phyloP scores from a whole-genome alignment of 352 stramenopile genomes.

The Phytophthora sp. region DNA sequence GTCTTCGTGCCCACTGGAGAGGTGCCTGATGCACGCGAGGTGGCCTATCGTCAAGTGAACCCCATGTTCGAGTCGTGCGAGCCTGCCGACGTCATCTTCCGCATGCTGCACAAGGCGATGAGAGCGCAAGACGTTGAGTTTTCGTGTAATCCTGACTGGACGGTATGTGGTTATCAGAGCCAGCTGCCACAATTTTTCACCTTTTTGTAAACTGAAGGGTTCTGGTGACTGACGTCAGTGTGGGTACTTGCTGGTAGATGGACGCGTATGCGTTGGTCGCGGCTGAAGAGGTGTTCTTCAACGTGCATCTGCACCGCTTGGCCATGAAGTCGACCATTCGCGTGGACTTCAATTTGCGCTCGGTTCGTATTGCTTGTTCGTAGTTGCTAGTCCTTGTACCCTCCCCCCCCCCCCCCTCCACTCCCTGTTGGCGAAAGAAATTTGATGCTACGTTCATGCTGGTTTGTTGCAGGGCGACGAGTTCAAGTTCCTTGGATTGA shows the following conservation, averaged over 20 bases:
- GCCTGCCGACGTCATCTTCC: conserved; percentile 50
- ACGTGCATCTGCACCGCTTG: conserved; percentile 60
- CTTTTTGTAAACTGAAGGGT: conserved; percentile 2
- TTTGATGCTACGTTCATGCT: conserved; percentile 29
- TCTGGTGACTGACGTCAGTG: background rate
- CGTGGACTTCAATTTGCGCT: conserved; percentile 74
- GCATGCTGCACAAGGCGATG: conserved; percentile 55
- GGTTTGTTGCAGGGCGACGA: conserved; percentile 57
- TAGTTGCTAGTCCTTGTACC: background rate
- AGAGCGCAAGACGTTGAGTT: conserved; percentile 55
- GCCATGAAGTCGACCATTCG: conserved; percentile 57
- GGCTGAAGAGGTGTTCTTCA: conserved; percentile 75
- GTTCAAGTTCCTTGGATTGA: conserved; percentile 69
- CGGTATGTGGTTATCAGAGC: conserved; percentile 42
- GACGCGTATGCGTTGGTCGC: conserved; percentile 64
- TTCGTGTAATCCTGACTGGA: conserved; percentile 61
- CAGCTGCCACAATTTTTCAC: conserved; percentile 1
- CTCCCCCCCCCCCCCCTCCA: no score
- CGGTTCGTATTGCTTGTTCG: conserved; percentile 37
- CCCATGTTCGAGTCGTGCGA: conserved; percentile 77
- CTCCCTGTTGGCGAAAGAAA: conserved; percentile 10
- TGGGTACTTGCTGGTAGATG: conserved; percentile 49
- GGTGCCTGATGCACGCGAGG: conserved; percentile 54
- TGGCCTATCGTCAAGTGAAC: conserved; percentile 70
- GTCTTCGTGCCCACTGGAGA: conserved; percentile 50